A percentile compares a stretch with the other conserved stretches of the same genome.
phyloP scores from a whole-genome alignment of 2,329 filamentous ascomycete species.

The Fusarium sp. region DNA sequence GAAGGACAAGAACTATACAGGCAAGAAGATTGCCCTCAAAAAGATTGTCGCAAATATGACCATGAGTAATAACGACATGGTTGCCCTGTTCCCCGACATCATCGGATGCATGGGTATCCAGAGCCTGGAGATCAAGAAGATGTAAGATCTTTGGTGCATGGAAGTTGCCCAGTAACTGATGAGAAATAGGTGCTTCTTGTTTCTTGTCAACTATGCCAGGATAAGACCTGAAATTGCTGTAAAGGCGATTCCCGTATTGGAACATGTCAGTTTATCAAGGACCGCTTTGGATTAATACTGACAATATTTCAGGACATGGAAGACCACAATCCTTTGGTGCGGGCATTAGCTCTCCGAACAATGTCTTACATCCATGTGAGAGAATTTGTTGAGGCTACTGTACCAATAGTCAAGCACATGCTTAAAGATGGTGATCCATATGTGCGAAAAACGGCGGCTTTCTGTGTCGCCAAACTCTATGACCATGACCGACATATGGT shows the following conservation, averaged over 20 bases:
- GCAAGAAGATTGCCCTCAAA: constrained; percentile 98
- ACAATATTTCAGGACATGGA: constrained; percentile 81
- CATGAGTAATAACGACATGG: constrained; percentile 99
- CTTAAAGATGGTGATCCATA: constrained; percentile 92
- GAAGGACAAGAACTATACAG: constrained; percentile 96
- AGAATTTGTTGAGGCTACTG: constrained; percentile 93
- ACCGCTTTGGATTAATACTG: constrained; percentile 11
- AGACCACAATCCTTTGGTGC: constrained; percentile 90
- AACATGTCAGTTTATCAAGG: constrained; percentile 69
- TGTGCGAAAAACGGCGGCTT: constrained; percentile 96
- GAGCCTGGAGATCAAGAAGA: constrained; percentile 99
- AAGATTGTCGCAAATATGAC: constrained; percentile 99
- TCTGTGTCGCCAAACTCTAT: constrained; percentile 96
- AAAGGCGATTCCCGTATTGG: constrained; percentile 88
- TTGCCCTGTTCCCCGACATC: constrained; percentile 94
- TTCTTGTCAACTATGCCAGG: constrained; percentile 95
- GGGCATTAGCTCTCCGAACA: constrained; percentile 90
- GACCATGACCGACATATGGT: constrained; percentile 94
- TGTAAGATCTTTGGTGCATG: constrained; percentile 66
- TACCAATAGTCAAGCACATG: constrained; percentile 84
- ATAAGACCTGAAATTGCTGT: constrained; percentile 94
- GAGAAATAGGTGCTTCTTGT: constrained; percentile 87
- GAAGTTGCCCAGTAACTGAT: constrained; percentile 16
- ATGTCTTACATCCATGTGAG: constrained; percentile 98
- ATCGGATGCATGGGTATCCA: constrained; percentile 95